These are phyloP conservation scores for Coniosporium apollinis DNA, from an alignment of 495 filamentous ascomycete genomes.

Conservation along the genomic window DNA sequence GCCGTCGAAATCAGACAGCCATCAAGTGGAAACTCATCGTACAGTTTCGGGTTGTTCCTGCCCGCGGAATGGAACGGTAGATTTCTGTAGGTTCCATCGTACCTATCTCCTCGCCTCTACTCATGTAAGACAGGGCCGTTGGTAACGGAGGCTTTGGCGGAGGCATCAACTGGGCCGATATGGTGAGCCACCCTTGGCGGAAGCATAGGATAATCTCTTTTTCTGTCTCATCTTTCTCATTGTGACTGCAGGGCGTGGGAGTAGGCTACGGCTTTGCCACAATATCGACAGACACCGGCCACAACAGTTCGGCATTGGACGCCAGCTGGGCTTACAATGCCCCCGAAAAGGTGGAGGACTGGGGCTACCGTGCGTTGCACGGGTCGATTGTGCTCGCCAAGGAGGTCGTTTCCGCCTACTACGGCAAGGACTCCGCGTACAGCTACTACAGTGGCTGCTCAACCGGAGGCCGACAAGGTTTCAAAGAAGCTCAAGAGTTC, in stretches of 20 bases:
- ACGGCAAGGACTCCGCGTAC: slow-evolving; percentile 26
- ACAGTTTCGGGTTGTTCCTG: too few relatives aligned
- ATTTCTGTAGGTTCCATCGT: too few relatives aligned
- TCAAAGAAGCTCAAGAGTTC: slow-evolving; percentile 32
- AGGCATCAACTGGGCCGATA: too few relatives aligned
- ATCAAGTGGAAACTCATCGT: too few relatives aligned
- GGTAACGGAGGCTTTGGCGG: too few relatives aligned
- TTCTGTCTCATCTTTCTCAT: not conserved
- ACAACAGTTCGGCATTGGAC: not conserved
- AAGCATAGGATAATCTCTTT: not conserved
- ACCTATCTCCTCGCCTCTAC: too few relatives aligned
- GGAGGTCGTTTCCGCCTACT: slow-evolving; percentile 30
- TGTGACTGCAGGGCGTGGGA: not conserved
- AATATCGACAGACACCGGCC: not conserved
- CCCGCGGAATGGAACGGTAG: too few relatives aligned
- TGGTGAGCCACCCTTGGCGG: too few relatives aligned
- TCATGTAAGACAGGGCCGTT: too few relatives aligned
- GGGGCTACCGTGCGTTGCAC: not conserved
- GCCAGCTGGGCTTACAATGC: too few relatives aligned
- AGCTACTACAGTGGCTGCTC: slow-evolving; percentile 42
- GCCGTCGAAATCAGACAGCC: too few relatives aligned
- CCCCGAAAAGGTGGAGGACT: too few relatives aligned
- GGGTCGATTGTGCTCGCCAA: slow-evolving; percentile 23
- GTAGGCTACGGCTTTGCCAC: not conserved
- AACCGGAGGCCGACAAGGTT: slow-evolving; percentile 38